phyloP scores from a whole-genome alignment of 306 rosid genomes.

The Rosa lucieae region DNA sequence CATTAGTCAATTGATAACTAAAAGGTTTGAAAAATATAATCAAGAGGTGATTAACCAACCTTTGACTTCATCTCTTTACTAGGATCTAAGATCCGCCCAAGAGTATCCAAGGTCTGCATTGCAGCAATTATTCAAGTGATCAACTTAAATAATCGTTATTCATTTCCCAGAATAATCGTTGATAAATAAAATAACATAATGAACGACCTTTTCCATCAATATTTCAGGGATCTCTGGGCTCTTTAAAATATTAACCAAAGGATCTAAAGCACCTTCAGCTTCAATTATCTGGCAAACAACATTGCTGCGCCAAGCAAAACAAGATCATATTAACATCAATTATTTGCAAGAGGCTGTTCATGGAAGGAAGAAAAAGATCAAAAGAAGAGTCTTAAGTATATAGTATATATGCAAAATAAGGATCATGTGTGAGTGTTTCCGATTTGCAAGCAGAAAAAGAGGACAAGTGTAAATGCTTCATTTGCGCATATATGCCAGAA shows the following conservation, averaged over 20 bases:
- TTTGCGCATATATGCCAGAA: not conserved
- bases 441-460: not conserved
- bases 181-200: slow-evolving; percentile 8
- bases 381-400: not conserved
- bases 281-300: slow-evolving; percentile 66
- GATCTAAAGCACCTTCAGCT: slow-evolving; percentile 63
- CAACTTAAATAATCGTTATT: slow-evolving; percentile 21
- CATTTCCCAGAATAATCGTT: not conserved
- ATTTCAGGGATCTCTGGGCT: slow-evolving; percentile 40
- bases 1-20: slow-evolving; percentile 31
- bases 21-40: slow-evolving; percentile 23
- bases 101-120: slow-evolving; percentile 59
- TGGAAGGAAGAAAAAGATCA: not conserved
- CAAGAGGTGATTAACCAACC: slow-evolving; percentile 52
- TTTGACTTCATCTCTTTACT: slow-evolving; percentile 71
- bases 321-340: not conserved
- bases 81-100: slow-evolving; percentile 75
- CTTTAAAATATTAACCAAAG: slow-evolving; percentile 56
- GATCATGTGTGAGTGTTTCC: not conserved
- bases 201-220: slow-evolving; percentile 60
- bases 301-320: slow-evolving; percentile 55
- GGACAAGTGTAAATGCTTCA: not conserved
- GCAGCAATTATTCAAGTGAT: slow-evolving; percentile 34
- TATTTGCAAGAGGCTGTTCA: not conserved
- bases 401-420: not conserved